phyloP scores from a whole-genome alignment of 805 yeast species.

The Yarrowia porcina region DNA sequence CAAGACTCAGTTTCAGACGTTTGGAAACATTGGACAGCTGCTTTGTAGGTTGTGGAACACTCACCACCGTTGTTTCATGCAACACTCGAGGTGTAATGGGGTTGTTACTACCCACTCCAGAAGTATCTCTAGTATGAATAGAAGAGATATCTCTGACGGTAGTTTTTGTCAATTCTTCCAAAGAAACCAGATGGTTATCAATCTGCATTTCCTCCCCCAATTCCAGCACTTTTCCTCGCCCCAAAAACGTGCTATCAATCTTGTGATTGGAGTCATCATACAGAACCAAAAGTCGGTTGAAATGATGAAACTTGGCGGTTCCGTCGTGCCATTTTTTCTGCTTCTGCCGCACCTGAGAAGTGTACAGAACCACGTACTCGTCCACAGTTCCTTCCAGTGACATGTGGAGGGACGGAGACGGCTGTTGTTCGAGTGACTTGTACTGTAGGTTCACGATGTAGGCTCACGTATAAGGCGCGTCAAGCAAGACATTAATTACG shows the following conservation, averaged over 20 bases:
- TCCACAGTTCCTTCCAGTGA: conserved; percentile 27
- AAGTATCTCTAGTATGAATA: not conserved
- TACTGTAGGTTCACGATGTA: no score
- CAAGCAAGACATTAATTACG: not conserved
- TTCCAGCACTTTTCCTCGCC: conserved; percentile 28
- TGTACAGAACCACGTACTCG: conserved; percentile 37
- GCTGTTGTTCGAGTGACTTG: no score
- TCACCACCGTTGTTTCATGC: not conserved
- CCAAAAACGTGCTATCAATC: conserved; percentile 29
- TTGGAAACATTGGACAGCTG: not conserved
- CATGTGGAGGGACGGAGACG: not conserved
- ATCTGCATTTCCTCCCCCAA: conserved; percentile 32
- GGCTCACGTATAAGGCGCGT: not conserved
- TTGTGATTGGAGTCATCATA: conserved; percentile 35
- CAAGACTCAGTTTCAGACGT: not conserved
- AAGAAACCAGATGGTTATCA: conserved; percentile 35
- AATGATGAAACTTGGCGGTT: conserved; percentile 31
- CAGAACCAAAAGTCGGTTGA: conserved; percentile 34
- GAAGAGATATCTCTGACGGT: conserved; percentile 29
- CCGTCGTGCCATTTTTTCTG: conserved; percentile 42
- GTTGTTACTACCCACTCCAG: not conserved
- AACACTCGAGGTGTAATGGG: not conserved
- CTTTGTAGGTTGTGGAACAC: not conserved
- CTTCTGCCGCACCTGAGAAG: conserved; percentile 39
- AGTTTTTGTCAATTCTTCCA: conserved; percentile 30